Conservation (phyloP, 345 rosid genomes). For the Atalantia buxifolia region DNA sequence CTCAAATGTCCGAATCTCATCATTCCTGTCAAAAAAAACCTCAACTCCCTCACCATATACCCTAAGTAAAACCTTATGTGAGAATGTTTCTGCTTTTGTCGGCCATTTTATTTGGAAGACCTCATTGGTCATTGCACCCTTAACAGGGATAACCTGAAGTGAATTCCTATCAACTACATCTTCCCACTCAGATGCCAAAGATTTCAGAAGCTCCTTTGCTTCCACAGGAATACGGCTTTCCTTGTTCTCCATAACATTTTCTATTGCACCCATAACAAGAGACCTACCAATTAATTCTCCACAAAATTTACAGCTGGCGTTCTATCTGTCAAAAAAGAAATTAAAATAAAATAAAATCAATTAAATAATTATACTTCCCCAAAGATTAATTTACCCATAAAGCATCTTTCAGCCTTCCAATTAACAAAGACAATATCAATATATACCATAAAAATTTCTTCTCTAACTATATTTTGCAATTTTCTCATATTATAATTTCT, state of each 20-base stretch:
- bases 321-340: background rate
- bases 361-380: background rate
- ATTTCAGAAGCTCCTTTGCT: conserved; percentile 45
- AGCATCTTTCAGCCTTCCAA: background rate
- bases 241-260: conserved; percentile 3
- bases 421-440: background rate
- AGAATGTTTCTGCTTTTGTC: conserved; percentile 29
- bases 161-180: conserved; percentile 58
- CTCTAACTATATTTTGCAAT: too few relatives aligned
- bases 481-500: too few relatives aligned
- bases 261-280: conserved; percentile 29
- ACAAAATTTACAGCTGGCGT: background rate
- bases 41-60: conserved; percentile 94
- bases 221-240: conserved; percentile 27
- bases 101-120: conserved; percentile 95
- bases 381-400: background rate
- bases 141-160: conserved; percentile 62
- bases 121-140: conserved; percentile 93
- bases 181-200: conserved; percentile 69
- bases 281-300: background rate
- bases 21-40: conserved; percentile 68
- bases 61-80: conserved; percentile 62
- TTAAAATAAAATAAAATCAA: background rate
- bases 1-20: conserved; percentile 85
- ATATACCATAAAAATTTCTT: background rate